Evolutionary conservation across 208 protist species (phyloP).

Genomic region (Acanthamoeba sp.): DNA sequence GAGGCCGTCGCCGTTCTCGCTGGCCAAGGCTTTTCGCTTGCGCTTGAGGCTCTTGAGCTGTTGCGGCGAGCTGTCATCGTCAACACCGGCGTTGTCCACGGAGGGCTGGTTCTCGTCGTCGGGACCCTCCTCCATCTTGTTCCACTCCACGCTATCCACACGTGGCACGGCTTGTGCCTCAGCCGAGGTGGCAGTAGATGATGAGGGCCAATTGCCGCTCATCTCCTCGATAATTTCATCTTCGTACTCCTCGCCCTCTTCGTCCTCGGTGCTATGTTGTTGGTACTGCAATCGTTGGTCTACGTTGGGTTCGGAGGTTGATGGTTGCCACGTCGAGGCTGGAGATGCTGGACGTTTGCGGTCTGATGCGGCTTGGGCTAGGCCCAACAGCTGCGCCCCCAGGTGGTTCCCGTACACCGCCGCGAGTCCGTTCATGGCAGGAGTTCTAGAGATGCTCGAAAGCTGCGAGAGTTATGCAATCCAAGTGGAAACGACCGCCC

Average conservation of each 20-base stretch:
- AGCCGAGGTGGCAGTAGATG: neutral
- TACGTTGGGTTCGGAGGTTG: neutral
- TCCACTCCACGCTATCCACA: constrained; percentile 5
- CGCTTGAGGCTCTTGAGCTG: constrained; percentile 9
- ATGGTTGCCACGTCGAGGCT: neutral
- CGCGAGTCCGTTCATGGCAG: neutral
- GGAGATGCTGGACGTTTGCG: neutral
- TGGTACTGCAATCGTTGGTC: neutral
- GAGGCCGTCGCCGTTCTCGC: neutral
- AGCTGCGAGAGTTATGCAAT: too few species aligned
- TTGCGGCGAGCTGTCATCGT: neutral
- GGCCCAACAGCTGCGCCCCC: neutral
- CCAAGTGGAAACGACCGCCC: too few species aligned
- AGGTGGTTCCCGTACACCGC: constrained; percentile 33
- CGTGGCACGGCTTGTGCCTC: neutral
- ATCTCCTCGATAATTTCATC: constrained; percentile 33
- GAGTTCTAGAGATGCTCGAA: too few species aligned
- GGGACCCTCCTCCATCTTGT: constrained; percentile 11
- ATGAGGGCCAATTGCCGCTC: neutral
- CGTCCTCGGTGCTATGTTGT: neutral
- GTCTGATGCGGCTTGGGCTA: neutral
- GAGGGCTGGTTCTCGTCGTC: neutral
- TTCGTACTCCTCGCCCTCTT: constrained; percentile 13
- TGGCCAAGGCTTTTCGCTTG: neutral
- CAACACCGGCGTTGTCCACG: neutral